A percentile compares a stretch with the other conserved stretches of the same genome.
phyloP scores from a whole-genome alignment of 805 yeast genomes.

The Cyberlindnera maritima region DNA sequence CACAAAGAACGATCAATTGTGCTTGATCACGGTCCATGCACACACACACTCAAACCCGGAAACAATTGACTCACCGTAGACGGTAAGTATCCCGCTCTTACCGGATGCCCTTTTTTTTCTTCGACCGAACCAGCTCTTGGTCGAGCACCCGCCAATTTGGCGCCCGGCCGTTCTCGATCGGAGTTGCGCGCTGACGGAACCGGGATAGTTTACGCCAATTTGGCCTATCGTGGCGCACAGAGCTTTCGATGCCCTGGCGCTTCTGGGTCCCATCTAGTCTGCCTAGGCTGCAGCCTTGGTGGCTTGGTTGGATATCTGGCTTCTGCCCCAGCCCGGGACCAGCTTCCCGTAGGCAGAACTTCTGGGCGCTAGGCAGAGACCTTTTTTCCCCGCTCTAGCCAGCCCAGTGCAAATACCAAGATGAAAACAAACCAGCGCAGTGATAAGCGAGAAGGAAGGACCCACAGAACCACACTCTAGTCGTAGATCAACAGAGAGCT shows the following conservation, averaged over 20 bases:
- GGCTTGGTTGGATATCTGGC: no score
- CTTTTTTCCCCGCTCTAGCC: no score
- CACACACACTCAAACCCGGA: background rate
- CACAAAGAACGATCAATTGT: no score
- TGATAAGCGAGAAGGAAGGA: no score
- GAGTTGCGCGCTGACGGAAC: background rate
- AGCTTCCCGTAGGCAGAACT: no score
- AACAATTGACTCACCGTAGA: background rate
- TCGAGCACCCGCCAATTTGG: no score
- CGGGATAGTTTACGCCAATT: background rate
- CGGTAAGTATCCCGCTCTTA: background rate
- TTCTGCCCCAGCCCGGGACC: no score
- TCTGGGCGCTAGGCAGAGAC: no score
- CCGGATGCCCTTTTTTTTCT: background rate
- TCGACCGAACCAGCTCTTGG: background rate
- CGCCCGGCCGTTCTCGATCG: background rate
- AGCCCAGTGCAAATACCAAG: background rate
- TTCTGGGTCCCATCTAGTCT: background rate
- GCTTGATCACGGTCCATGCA: no score
- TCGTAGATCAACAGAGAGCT: no score
- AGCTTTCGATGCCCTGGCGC: background rate
- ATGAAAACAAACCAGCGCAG: background rate
- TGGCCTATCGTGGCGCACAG: background rate
- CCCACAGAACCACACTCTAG: no score
- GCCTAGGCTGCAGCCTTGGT: no score